Conservation (phyloP, 108 stramenopile species). For the Fragilaria radians region DNA sequence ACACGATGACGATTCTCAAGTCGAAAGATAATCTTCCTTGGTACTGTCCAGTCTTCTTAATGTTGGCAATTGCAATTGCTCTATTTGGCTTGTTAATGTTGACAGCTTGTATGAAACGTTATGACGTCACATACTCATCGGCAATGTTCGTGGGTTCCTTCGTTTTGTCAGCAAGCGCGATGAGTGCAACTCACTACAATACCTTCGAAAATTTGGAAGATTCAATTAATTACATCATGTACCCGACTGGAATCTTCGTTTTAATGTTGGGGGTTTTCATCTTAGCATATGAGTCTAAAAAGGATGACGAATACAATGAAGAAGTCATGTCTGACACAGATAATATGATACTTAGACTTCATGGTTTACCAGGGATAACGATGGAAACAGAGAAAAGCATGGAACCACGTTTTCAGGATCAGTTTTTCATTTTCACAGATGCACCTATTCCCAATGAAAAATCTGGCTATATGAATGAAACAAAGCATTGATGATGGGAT, state of each 20-base stretch:
- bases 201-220: conserved; percentile 50
- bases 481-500: too few relatives aligned
- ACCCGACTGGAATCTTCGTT: conserved; percentile 53
- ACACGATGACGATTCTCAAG: conserved; percentile 45
- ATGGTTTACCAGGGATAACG: too few relatives aligned
- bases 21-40: conserved; percentile 7
- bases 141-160: conserved; percentile 79
- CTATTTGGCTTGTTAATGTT: conserved; percentile 60
- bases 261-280: conserved; percentile 56
- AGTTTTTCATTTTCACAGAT: too few relatives aligned
- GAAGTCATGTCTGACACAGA: too few relatives aligned
- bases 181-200: conserved; percentile 66
- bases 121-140: conserved; percentile 73
- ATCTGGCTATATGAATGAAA: too few relatives aligned
- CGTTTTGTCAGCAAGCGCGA: conserved; percentile 61
- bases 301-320: too few relatives aligned
- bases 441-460: too few relatives aligned
- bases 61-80: conserved; percentile 39
- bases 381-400: too few relatives aligned
- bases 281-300: conserved; percentile 31
- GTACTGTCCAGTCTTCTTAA: conserved; percentile 4
- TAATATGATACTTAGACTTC: too few relatives aligned
- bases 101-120: conserved; percentile 75
- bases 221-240: conserved; percentile 38
- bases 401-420: too few relatives aligned